Percentiles rank a stretch among this genome's conserved stretches.
phyloP scores from a whole-genome alignment of 768 basidiomycete species.

The Collybia sordida region DNA sequence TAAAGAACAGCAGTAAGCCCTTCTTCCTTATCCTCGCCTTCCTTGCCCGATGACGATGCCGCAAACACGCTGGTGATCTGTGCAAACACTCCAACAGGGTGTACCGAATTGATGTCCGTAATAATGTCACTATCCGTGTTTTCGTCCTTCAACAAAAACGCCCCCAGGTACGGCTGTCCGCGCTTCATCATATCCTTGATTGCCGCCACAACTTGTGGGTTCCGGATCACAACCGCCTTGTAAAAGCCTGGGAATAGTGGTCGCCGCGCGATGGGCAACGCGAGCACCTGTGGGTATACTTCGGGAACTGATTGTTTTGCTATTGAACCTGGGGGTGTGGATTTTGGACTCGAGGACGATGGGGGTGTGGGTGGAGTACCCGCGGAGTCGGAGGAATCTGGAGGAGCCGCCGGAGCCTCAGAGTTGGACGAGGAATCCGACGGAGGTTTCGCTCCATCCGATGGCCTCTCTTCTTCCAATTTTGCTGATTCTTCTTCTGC shows the following conservation, averaged over 20 bases:
- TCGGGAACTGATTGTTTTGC: conserved; percentile 89
- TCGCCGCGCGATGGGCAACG: conserved; percentile 91
- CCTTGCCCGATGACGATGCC: conserved; percentile 39
- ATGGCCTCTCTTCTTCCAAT: conserved; percentile 11
- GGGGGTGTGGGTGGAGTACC: conserved; percentile 9
- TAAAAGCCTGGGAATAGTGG: conserved; percentile 98
- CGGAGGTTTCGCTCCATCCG: conserved; percentile 14
- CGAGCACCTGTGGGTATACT: conserved; percentile 90
- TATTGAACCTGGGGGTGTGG: conserved; percentile 47
- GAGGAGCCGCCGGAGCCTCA: conserved; percentile 16
- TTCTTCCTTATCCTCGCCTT: conserved; percentile 73
- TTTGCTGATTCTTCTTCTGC: conserved; percentile 5
- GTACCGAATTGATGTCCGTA: conserved; percentile 82
- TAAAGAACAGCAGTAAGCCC: conserved; percentile 94
- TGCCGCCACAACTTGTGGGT: conserved; percentile 87
- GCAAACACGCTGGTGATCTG: conserved; percentile 95
- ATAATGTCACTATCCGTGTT: conserved; percentile 92
- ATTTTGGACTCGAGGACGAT: conserved; percentile 17
- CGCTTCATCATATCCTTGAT: conserved; percentile 97
- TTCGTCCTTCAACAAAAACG: conserved; percentile 94
- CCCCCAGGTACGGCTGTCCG: conserved; percentile 96
- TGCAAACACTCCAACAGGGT: conserved; percentile 93
- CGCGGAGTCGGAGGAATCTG: conserved; percentile 15
- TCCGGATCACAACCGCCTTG: conserved; percentile 93
- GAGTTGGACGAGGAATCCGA: conserved; percentile 13